Evolutionary conservation across 768 basidiomycete genomes (phyloP).

Genomic region (Tylopilus sp.): DNA sequence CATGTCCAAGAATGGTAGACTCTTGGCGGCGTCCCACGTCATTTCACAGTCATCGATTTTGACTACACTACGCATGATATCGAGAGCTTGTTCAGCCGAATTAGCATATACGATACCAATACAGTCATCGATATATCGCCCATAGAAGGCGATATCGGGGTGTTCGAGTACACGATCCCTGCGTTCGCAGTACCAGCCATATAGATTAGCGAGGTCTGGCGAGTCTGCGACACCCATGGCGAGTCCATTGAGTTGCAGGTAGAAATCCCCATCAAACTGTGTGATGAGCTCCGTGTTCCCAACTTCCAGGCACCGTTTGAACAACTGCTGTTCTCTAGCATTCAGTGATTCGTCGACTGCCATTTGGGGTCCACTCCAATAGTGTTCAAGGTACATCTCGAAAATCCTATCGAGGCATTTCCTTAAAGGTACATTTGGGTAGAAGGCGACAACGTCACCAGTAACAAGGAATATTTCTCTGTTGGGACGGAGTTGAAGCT

Average conservation of each 20-base stretch:
- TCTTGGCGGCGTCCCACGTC: too few relatives aligned
- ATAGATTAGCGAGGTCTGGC: too few relatives aligned
- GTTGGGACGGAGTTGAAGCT: background rate
- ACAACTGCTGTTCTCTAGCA: background rate
- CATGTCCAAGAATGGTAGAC: too few relatives aligned
- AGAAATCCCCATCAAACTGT: background rate
- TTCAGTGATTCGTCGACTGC: too few relatives aligned
- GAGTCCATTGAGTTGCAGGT: background rate
- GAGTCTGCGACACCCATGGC: slow-evolving; percentile 7
- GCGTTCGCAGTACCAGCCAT: background rate
- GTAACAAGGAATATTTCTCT: background rate
- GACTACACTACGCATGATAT: too few relatives aligned
- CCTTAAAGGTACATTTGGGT: too few relatives aligned
- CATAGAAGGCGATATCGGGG: too few relatives aligned
- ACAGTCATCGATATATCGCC: too few relatives aligned
- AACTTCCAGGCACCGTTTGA: background rate
- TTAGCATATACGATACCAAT: too few relatives aligned
- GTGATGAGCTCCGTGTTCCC: background rate
- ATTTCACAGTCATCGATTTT: too few relatives aligned
- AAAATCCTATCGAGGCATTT: background rate
- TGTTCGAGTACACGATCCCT: too few relatives aligned
- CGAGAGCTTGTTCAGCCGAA: too few relatives aligned
- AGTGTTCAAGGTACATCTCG: background rate
- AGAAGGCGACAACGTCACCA: background rate
- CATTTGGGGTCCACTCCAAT: background rate